Evolutionary conservation across 1,284 basidiomycete species (phyloP).

Genomic region (Austroboletus olivaceoglutinosus): DNA sequence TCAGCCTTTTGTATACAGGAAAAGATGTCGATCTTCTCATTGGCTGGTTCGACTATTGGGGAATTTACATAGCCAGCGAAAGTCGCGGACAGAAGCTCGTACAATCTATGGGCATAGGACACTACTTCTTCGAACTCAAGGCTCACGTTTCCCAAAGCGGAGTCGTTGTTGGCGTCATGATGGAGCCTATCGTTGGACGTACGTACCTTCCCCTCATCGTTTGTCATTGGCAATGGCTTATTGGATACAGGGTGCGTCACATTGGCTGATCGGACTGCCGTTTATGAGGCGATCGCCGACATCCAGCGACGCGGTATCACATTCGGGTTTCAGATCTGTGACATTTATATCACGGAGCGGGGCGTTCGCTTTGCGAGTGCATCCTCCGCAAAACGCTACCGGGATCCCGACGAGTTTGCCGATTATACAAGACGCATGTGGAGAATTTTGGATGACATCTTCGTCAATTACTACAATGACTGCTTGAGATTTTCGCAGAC

Average conservation of each 20-base stretch:
- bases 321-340: slow-evolving; percentile 23
- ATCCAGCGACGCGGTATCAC: slow-evolving; percentile 38
- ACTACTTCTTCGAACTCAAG: slow-evolving; percentile 43
- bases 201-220: slow-evolving; percentile 7
- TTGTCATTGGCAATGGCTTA: slow-evolving; percentile 14
- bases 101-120: slow-evolving; percentile 33
- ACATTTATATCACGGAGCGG: slow-evolving; percentile 32
- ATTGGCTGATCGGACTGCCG: slow-evolving; percentile 38
- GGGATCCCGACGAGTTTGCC: slow-evolving; percentile 27
- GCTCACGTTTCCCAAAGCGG: slow-evolving; percentile 46
- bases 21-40: slow-evolving; percentile 37
- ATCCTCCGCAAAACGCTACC: slow-evolving; percentile 14
- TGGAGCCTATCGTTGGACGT: slow-evolving; percentile 44
- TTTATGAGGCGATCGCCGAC: slow-evolving; percentile 42
- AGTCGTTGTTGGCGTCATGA: slow-evolving; percentile 44
- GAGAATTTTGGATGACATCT: slow-evolving; percentile 20
- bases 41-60: slow-evolving; percentile 33
- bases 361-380: slow-evolving; percentile 33
- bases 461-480: slow-evolving; percentile 12
- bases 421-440: slow-evolving; percentile 19
- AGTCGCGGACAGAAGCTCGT: slow-evolving; percentile 37
- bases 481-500: not conserved
- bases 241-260: slow-evolving; percentile 24
- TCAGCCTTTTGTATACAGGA: slow-evolving; percentile 14
- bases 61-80: slow-evolving; percentile 32